phyloP scores from a whole-genome alignment of 352 stramenopile genomes.

The Phytopythium helicoides region DNA sequence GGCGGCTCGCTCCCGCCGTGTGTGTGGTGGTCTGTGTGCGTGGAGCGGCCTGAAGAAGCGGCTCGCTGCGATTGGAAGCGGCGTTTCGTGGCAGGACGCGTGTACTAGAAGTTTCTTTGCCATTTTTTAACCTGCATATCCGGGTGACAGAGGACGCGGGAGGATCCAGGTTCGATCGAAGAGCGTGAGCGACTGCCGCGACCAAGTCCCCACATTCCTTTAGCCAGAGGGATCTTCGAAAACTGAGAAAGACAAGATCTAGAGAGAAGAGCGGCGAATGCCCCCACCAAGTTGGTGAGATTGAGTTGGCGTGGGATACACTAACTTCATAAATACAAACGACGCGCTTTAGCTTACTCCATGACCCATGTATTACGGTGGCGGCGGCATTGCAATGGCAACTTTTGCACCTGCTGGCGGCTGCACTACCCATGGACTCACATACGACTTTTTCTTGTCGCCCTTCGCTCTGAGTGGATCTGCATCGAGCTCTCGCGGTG shows the following conservation, averaged over 20 bases:
- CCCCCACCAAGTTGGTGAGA: neutral
- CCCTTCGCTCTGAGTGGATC: slow-evolving; percentile 4
- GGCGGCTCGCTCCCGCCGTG: slow-evolving; percentile 1
- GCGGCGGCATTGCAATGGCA: slow-evolving; percentile 8
- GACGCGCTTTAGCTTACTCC: neutral
- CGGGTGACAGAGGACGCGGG: neutral
- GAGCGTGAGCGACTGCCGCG: neutral
- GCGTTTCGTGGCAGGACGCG: slow-evolving; percentile 1
- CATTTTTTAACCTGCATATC: neutral
- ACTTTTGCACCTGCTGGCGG: slow-evolving; percentile 18
- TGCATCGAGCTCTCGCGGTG: slow-evolving; percentile 30
- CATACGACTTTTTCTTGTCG: slow-evolving; percentile 4
- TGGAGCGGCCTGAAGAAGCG: neutral
- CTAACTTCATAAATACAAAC: no score
- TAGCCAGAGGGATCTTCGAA: neutral
- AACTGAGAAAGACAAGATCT: neutral
- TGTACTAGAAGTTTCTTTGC: slow-evolving; percentile 7
- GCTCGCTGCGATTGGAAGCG: slow-evolving; percentile 1
- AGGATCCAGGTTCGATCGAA: neutral
- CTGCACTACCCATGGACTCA: slow-evolving; percentile 13
- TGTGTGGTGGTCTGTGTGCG: slow-evolving; percentile 3
- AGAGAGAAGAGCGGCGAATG: neutral
- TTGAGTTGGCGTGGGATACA: no score
- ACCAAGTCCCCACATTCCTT: neutral
- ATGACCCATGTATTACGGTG: neutral